A percentile compares a stretch with the other conserved stretches of the same genome.
phyloP scores from a whole-genome alignment of 2,329 filamentous ascomycete genomes.

The Claviceps sp. region DNA sequence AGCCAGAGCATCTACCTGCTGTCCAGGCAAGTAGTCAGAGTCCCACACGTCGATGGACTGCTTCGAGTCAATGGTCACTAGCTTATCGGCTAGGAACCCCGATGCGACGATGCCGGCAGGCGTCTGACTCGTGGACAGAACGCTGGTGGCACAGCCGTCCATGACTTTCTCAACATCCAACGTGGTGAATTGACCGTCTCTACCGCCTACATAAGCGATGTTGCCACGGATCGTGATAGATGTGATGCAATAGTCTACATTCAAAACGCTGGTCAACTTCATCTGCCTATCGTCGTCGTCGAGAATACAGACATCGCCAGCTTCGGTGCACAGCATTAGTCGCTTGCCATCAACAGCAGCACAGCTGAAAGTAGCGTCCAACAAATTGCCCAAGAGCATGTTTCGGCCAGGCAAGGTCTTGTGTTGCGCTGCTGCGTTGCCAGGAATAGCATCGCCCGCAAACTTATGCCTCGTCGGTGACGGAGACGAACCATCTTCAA shows the following conservation, averaged over 20 bases:
- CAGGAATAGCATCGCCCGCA: constrained; percentile 24
- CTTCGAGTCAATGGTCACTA: constrained; percentile 63
- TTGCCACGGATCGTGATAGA: constrained; percentile 50
- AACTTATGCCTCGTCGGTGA: constrained; percentile 54
- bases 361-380: constrained; percentile 75
- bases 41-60: constrained; percentile 60
- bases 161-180: constrained; percentile 38
- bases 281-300: constrained; percentile 63
- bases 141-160: constrained; percentile 24
- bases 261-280: constrained; percentile 53
- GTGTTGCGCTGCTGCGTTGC: constrained; percentile 18
- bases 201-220: constrained; percentile 55
- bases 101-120: constrained; percentile 46
- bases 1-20: constrained; percentile 23
- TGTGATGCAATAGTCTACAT: constrained; percentile 52
- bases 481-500: constrained; percentile 49
- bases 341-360: constrained; percentile 60
- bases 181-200: constrained; percentile 43
- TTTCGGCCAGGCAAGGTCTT: constrained; percentile 76
- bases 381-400: constrained; percentile 65
- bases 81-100: constrained; percentile 51
- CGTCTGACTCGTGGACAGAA: constrained; percentile 25
- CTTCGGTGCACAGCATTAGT: constrained; percentile 75
- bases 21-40: constrained; percentile 29
- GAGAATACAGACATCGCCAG: constrained; percentile 77